A percentile compares a stretch with the other conserved stretches of the same genome.
phyloP scores from a whole-genome alignment of 331 rosid genomes.

The Quercus phellos region DNA sequence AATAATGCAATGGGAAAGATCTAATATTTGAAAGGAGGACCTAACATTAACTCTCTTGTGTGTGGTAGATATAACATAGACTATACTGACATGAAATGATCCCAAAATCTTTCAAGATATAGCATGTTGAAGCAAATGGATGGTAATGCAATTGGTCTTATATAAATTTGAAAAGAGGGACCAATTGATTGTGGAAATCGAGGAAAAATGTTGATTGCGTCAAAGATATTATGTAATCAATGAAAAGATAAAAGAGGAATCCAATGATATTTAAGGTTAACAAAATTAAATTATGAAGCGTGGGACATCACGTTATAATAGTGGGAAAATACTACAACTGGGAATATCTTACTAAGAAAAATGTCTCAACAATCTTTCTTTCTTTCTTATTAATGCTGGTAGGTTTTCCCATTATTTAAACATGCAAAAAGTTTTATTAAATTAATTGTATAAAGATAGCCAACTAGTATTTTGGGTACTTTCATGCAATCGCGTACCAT shows the following conservation, averaged over 20 bases:
- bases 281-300: constrained; percentile 17
- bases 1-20: background rate
- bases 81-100: background rate
- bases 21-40: background rate
- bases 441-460: too few relatives aligned
- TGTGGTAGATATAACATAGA: background rate
- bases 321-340: constrained; percentile 5
- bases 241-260: constrained; percentile 21
- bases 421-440: too few relatives aligned
- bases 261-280: constrained; percentile 24
- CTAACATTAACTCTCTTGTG: background rate
- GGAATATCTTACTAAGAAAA: background rate
- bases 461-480: too few relatives aligned
- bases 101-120: background rate
- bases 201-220: constrained; percentile 19
- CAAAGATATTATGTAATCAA: constrained; percentile 27
- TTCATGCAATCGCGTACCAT: background rate
- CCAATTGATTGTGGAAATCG: constrained; percentile 15
- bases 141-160: background rate
- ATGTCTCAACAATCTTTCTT: constrained; percentile 9
- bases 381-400: background rate
- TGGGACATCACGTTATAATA: constrained; percentile 19
- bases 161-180: constrained; percentile 6
- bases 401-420: too few relatives aligned
- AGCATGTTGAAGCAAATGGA: background rate